phyloP scores from a whole-genome alignment of 495 filamentous ascomycete species.

The Hypomontagnella monticulosa region DNA sequence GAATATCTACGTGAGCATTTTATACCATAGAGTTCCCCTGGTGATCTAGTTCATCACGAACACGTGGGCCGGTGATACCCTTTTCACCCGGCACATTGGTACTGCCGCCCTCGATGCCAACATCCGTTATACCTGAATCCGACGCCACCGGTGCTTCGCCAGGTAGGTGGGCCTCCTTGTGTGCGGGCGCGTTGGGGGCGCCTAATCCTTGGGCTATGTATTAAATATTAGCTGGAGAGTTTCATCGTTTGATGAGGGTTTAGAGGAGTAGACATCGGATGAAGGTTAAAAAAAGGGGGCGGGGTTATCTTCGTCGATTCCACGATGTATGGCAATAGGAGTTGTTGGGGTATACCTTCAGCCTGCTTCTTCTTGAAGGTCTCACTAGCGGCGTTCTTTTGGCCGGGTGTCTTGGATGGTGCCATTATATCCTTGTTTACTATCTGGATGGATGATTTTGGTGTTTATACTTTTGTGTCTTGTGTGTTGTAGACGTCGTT shows the following conservation, averaged over 20 bases:
- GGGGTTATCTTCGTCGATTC: no score
- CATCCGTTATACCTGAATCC: constrained; percentile 29
- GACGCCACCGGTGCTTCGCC: constrained; percentile 40
- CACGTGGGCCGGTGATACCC: constrained; percentile 30
- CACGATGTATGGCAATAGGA: background rate
- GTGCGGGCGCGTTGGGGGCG: constrained; percentile 34
- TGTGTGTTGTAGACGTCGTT: background rate
- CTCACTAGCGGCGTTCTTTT: constrained; percentile 38
- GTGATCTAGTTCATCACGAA: constrained; percentile 28
- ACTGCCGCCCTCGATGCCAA: constrained; percentile 33
- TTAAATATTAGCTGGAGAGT: no score
- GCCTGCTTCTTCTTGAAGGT: constrained; percentile 41
- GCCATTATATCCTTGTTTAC: constrained; percentile 12
- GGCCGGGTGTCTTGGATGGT: constrained; percentile 39
- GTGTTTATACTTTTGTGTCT: background rate
- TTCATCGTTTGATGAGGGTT: no score
- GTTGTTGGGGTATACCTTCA: constrained; percentile 17
- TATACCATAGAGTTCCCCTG: constrained; percentile 38
- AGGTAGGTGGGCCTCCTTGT: constrained; percentile 30
- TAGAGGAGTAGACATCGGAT: no score
- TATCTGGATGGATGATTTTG: background rate
- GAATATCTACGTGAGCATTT: background rate
- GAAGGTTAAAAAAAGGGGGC: no score
- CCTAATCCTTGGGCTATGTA: constrained; percentile 40
- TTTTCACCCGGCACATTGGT: constrained; percentile 40